Evolutionary conservation across 345 rosid genomes (phyloP).

Genomic region (Rhodomyrtus tomentosa): DNA sequence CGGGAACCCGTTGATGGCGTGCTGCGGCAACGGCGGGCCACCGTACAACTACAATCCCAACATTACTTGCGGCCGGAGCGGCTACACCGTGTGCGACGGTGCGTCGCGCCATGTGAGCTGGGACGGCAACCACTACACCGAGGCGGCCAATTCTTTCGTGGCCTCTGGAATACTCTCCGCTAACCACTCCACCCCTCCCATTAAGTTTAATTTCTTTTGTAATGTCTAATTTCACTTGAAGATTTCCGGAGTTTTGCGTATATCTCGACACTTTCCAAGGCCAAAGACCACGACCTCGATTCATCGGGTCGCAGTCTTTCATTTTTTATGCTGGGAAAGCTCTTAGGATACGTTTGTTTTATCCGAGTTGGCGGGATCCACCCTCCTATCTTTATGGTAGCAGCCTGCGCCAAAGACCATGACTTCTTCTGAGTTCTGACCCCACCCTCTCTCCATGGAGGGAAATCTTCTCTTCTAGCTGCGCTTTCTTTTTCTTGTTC

Average conservation of each 20-base stretch:
- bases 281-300: too few relatives aligned
- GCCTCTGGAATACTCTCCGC: constrained; percentile 28
- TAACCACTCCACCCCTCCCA: constrained; percentile 31
- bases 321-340: too few relatives aligned
- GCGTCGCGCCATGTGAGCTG: constrained; percentile 29
- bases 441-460: too few relatives aligned
- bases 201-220: constrained; percentile 32
- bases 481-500: too few relatives aligned
- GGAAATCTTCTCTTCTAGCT: too few relatives aligned
- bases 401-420: too few relatives aligned
- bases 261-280: too few relatives aligned
- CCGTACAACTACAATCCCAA: constrained; percentile 38
- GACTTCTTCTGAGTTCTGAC: too few relatives aligned
- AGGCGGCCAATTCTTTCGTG: constrained; percentile 43
- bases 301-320: too few relatives aligned
- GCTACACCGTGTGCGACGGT: constrained; percentile 26
- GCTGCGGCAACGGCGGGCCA: constrained; percentile 45
- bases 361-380: too few relatives aligned
- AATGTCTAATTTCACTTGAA: not conserved
- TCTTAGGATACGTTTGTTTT: too few relatives aligned
- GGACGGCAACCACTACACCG: constrained; percentile 72
- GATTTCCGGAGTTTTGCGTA: not conserved
- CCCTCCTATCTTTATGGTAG: too few relatives aligned
- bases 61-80: constrained; percentile 28
- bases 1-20: constrained; percentile 40